phyloP scores from a whole-genome alignment of 1,284 basidiomycete genomes.

The Ustilago curta region DNA sequence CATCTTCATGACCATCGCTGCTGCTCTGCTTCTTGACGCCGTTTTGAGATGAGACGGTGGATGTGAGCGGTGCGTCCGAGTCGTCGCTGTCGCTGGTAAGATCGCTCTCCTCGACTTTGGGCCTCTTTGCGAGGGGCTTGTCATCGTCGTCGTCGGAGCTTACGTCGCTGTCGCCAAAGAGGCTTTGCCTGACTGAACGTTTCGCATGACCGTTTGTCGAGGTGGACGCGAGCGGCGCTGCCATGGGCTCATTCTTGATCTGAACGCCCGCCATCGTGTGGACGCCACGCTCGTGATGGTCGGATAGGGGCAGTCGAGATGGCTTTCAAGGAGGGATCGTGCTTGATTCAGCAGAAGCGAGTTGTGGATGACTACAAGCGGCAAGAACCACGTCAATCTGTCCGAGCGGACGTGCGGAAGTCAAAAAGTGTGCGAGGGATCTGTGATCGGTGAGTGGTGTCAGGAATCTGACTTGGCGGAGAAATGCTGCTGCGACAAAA shows the following conservation, averaged over 20 bases:
- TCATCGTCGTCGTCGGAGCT: constrained; percentile 53
- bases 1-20: constrained; percentile 18
- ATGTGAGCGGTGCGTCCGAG: constrained; percentile 49
- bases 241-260: constrained; percentile 53
- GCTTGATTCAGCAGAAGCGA: too few relatives aligned
- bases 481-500: background rate
- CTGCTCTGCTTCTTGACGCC: constrained; percentile 42
- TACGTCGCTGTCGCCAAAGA: constrained; percentile 32
- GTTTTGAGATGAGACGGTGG: constrained; percentile 32
- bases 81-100: constrained; percentile 43
- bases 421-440: background rate
- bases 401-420: too few relatives aligned
- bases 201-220: constrained; percentile 40
- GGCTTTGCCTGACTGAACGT: constrained; percentile 30
- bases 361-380: too few relatives aligned
- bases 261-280: constrained; percentile 21
- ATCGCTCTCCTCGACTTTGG: constrained; percentile 28
- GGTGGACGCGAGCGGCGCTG: constrained; percentile 15
- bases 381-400: too few relatives aligned
- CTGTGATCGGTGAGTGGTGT: background rate
- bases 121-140: constrained; percentile 45
- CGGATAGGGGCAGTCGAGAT: background rate
- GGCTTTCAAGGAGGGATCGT: background rate
- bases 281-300: background rate
- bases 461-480: background rate